Conservation (phyloP, 129 eudicot species). For the Flaveria robusta region DNA sequence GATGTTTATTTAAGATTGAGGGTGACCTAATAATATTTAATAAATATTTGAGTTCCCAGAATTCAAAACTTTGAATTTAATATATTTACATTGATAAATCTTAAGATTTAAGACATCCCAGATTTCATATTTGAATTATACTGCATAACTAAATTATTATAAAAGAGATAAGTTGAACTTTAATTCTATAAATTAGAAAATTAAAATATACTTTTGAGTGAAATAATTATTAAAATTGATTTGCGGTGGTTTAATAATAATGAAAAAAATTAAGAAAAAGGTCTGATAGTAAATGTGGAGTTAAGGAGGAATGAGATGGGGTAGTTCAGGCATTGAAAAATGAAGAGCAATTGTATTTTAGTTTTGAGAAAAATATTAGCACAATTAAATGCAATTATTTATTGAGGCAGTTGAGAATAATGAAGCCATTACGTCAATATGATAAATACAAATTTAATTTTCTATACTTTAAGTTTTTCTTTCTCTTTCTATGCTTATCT, state of each 20-base stretch:
- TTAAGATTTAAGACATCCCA: not conserved
- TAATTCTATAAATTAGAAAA: not conserved
- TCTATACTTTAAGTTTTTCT: not conserved
- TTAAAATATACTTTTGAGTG: not conserved
- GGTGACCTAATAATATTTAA: conserved; percentile 31
- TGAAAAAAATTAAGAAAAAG: conserved; percentile 13
- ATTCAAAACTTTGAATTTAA: not conserved
- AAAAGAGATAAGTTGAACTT: not conserved
- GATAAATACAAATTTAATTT: conserved; percentile 43
- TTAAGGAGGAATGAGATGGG: conserved; percentile 45
- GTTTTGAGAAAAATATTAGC: conserved; percentile 29
- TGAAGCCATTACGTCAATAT: conserved; percentile 44
- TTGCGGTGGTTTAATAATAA: conserved; percentile 9
- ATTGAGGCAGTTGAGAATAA: conserved; percentile 48
- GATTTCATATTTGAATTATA: conserved; percentile 12
- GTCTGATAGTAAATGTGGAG: conserved; percentile 37
- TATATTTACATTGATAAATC: not conserved
- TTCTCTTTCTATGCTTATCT: conserved; percentile 12
- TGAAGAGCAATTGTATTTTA: conserved; percentile 38
- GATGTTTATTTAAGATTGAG: conserved; percentile 29
- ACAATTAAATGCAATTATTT: conserved; percentile 45
- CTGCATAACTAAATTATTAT: not conserved
- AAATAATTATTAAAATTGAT: not conserved
- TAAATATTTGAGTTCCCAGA: conserved; percentile 21
- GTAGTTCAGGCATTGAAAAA: conserved; percentile 46